These are phyloP conservation scores for Golubevia sp. DNA, from an alignment of 1,284 basidiomycete species.

Conservation along the genomic window DNA sequence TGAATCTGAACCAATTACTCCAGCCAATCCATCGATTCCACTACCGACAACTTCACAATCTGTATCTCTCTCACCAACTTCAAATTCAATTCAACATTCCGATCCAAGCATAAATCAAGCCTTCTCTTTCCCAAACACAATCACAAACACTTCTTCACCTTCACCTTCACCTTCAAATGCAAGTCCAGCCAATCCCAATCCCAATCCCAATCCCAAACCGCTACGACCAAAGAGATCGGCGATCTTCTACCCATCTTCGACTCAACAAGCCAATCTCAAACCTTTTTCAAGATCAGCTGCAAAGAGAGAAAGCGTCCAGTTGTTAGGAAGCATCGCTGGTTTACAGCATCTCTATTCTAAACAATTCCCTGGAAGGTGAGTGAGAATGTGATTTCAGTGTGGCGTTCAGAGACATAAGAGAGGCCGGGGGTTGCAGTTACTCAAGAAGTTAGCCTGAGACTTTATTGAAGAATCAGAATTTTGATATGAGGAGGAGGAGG, in stretches of 20 bases:
- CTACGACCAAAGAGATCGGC: background rate
- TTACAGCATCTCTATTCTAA: constrained; percentile 43
- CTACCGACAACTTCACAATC: background rate
- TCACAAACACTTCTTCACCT: background rate
- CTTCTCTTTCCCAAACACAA: background rate
- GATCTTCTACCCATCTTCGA: background rate
- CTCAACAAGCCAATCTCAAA: constrained; percentile 20
- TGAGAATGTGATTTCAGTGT: background rate
- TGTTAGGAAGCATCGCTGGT: constrained; percentile 40
- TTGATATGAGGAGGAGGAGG: no score
- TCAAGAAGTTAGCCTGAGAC: no score
- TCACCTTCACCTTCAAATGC: background rate
- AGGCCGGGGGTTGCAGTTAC: no score
- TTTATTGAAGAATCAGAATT: no score
- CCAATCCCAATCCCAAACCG: background rate
- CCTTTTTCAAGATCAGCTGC: constrained; percentile 42
- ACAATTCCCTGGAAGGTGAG: constrained; percentile 41
- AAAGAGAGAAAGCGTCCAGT: constrained; percentile 35
- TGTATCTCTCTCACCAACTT: background rate
- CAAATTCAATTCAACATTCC: no score
- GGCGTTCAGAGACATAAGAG: no score
- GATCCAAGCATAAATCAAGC: background rate
- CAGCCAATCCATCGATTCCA: background rate
- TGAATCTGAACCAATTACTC: background rate
- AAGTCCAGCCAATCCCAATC: background rate